Evolutionary conservation across 208 protist genomes (phyloP), one percentile per base, ranked within the genome.

Genomic region (Leishmania lainsoni): DNA sequence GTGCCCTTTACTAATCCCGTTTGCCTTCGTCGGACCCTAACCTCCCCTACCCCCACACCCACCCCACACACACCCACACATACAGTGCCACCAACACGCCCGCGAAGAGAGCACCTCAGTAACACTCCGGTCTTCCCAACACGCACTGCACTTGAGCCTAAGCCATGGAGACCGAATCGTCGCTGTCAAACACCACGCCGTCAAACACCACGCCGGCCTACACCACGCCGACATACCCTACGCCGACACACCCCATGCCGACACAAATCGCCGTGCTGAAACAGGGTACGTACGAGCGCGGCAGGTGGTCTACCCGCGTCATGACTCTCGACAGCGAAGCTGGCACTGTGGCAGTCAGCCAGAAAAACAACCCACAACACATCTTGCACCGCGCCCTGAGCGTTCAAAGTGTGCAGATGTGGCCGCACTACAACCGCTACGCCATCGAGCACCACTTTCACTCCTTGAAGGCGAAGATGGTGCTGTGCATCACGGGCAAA

Each of bases 291-390:
- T 65, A 63, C 16, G 74, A 83, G n/a, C 51, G 32, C 8, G 68
- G 66, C 42, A 68, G 35, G 5, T 83, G 80, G 80, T 76, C 74
- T 0, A 72, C 52, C 16, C 80, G 80, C n/a, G 66, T 83, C 26
- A 54, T 79, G 26, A 83, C 80, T 20, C 63, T 83, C 32, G 80
- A 83, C 75, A 54, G 35, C 6, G 49, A 42, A 12, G 63, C 75
- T 1, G 74, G 74, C 45, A 79, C 45, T 6, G 32, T 76, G 5
- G 69, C 52, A 22, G 76, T 83, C 80, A 83, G 80, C 20, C 75
- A 59, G 4, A 70, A 76, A 20, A n/a, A 70, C 29, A 54, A 66
- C 16, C 74, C 75, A 10, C 45, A 74, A 35, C 59, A 74, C 39
- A n/a, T 73, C 35, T 42, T 61, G 56, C 68, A 80, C 71, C 77